Conservation (phyloP, 768 basidiomycete genomes). For the Antrodiella citrinella region DNA sequence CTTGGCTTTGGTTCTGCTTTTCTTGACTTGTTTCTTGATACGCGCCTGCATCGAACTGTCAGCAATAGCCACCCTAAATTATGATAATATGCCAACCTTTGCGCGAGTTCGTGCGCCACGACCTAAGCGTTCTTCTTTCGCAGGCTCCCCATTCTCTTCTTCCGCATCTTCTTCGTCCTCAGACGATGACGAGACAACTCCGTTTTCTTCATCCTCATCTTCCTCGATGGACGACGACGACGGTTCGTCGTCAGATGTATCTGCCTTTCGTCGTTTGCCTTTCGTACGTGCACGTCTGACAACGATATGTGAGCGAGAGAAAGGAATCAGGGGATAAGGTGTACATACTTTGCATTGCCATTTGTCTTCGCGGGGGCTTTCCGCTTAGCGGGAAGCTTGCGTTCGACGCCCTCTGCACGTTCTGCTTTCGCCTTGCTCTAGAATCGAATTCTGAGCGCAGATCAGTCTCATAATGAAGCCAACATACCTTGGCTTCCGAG, state of each 20-base stretch:
- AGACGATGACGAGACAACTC: neutral
- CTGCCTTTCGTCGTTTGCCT: constrained; percentile 18
- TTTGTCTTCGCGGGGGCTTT: constrained; percentile 34
- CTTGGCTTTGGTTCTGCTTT: neutral
- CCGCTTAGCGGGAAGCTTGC: constrained; percentile 32
- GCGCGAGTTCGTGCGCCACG: neutral
- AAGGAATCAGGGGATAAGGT: too few species aligned
- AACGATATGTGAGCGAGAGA: neutral
- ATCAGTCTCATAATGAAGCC: constrained; percentile 6
- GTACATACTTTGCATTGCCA: constrained; percentile 39
- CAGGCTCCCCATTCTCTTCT: neutral
- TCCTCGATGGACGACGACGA: constrained; percentile 14
- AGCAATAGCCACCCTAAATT: neutral
- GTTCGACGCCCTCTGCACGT: constrained; percentile 49
- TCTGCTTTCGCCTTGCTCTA: constrained; percentile 43
- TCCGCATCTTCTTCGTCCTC: neutral
- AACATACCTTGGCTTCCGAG: constrained; percentile 20
- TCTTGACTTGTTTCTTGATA: neutral
- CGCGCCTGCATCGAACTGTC: neutral
- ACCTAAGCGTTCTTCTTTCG: neutral
- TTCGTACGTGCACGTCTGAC: constrained; percentile 17
- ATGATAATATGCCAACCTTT: neutral
- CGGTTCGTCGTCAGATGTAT: constrained; percentile 16
- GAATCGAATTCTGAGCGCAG: neutral
- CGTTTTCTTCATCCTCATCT: constrained; percentile 12